A percentile compares a stretch with the other conserved stretches of the same genome.
phyloP scores from a whole-genome alignment of 1,139 yeast species.

The Debaryomyces udenii region DNA sequence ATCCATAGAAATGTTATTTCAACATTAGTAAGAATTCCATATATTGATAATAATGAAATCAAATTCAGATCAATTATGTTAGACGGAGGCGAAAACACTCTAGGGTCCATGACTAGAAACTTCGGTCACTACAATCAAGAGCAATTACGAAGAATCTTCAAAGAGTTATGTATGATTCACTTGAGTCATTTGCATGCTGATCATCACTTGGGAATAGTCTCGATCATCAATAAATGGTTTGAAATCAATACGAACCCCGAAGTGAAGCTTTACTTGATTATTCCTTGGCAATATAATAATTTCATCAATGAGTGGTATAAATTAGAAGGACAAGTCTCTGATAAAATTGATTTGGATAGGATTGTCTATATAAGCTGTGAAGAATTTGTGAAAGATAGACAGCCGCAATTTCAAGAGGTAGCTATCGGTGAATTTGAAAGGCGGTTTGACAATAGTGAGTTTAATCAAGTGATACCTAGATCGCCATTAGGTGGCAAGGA shows the following conservation, averaged over 20 bases:
- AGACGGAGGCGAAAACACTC: conserved; percentile 94
- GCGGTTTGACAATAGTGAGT: conserved; percentile 27
- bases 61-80: conserved; percentile 55
- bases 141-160: conserved; percentile 41
- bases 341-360: conserved; percentile 41
- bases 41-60: conserved; percentile 21
- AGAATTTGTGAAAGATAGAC: conserved; percentile 44
- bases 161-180: conserved; percentile 66
- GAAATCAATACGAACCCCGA: conserved; percentile 31
- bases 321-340: conserved; percentile 44
- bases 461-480: conserved; percentile 23
- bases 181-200: conserved; percentile 96
- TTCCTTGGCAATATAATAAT: conserved; percentile 74
- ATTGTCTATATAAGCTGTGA: conserved; percentile 69
- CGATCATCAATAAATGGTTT: conserved; percentile 73
- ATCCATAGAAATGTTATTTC: conserved; percentile 83
- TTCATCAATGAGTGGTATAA: conserved; percentile 74
- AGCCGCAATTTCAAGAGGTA: conserved; percentile 31
- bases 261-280: conserved; percentile 54
- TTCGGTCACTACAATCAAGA: conserved; percentile 48
- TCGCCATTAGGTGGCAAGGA: conserved; percentile 23
- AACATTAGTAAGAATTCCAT: conserved; percentile 72
- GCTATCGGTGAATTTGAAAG: conserved; percentile 37
- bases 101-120: conserved; percentile 70
- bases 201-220: conserved; percentile 85